Percentiles rank a stretch among this genome's conserved stretches.
phyloP scores from a whole-genome alignment of 2,329 filamentous ascomycete species.

The Colletotrichum acutatum region DNA sequence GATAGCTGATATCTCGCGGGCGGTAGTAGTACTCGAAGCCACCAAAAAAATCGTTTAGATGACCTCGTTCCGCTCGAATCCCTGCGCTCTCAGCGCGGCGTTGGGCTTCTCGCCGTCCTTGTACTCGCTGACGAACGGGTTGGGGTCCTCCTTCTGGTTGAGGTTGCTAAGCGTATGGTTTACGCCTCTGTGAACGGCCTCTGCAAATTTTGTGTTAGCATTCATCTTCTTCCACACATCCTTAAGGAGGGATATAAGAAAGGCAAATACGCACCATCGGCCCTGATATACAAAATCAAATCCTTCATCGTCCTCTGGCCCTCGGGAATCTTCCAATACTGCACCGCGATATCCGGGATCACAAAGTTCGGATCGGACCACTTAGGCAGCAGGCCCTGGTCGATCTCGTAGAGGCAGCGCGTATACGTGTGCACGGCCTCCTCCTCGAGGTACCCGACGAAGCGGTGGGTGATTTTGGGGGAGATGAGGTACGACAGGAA shows the following conservation, averaged over 20 bases:
- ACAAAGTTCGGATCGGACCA: constrained; percentile 78
- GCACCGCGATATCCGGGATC: constrained; percentile 88
- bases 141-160: constrained; percentile 86
- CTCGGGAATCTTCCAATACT: constrained; percentile 96
- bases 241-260: not conserved
- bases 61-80: constrained; percentile 87
- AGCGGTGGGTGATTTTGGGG: constrained; percentile 90
- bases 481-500: constrained; percentile 90
- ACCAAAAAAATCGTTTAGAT: constrained; percentile 54
- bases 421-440: constrained; percentile 97
- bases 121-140: constrained; percentile 89
- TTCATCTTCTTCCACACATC: not conserved
- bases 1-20: not conserved
- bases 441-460: constrained; percentile 97
- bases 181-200: constrained; percentile 91
- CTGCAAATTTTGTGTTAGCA: constrained; percentile 49
- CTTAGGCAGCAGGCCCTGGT: constrained; percentile 82
- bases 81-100: constrained; percentile 71
- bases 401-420: constrained; percentile 86
- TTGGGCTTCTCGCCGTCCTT: constrained; percentile 78
- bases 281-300: constrained; percentile 86
- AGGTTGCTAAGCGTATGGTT: constrained; percentile 96
- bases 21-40: not conserved
- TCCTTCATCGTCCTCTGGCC: constrained; percentile 85
- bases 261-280: constrained; percentile 58